Evolutionary conservation across 2,329 filamentous ascomycete species (phyloP), one percentile per base, ranked within the genome.

Genomic region (Trichoderma sp.): DNA sequence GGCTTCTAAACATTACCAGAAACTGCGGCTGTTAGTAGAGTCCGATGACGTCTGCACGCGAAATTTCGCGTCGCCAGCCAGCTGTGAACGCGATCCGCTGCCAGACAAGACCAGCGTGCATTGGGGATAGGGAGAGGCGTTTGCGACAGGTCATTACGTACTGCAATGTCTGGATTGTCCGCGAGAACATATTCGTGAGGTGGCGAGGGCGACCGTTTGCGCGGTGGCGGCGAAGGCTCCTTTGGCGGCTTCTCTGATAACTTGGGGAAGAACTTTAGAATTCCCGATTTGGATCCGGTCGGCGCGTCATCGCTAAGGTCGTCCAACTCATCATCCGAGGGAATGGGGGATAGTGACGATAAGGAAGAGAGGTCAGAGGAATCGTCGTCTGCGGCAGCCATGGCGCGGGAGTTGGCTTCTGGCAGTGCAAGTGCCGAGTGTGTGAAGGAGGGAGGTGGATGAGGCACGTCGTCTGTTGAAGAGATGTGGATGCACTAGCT

Each of bases 1-100:
- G 93, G 80, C 92, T 91, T 79, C 95, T 90, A 82, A 98, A 99
- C 93, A 97, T 97, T 74, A 98, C 93, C 80, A 99, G 92, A 82
- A 99, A 97, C 93, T 97, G 75, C 73, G 74, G 74, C 76, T 76
- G 75, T 80, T 77, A 81, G 79, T 75, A 72, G 72, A 67, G 69
- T 70, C 68, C 69, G 70, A 75, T 75, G 73, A 74, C 74, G 73
- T 77, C 73, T 73, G 72, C 72, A 85, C 86, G 86, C 85, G 84
- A 84, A 78, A 75, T 77, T 76, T 83, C 85, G 85, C 86, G 87
- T 87, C 80, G 76, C 75, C 24, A 30, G 70, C 70, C 64, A 73
- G 72, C 71, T 74, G 75, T 75, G 68, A 74, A 82, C 81, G 82
- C 81, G 81, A 79, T 74, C 30, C 18, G 51, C 60, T 52, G 58